Evolutionary conservation across 805 yeast genomes (phyloP).

Genomic region (Candida lessepsii): DNA sequence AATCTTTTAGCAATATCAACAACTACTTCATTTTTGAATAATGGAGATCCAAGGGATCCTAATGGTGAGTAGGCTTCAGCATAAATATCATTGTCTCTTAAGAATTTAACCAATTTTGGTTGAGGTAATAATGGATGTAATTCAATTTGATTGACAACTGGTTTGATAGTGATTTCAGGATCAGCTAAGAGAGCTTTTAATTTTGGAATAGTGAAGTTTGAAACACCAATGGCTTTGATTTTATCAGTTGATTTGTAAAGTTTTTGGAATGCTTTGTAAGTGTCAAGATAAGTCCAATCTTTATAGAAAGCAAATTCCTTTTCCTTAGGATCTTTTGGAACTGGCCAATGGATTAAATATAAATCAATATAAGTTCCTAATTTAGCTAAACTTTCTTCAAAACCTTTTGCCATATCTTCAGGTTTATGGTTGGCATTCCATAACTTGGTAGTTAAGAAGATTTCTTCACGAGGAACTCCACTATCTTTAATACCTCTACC

Average conservation of each 20-base stretch:
- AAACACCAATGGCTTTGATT: constrained; percentile 35
- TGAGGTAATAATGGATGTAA: constrained; percentile 39
- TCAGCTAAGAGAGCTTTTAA: constrained; percentile 26
- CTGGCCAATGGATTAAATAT: constrained; percentile 83
- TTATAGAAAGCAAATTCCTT: constrained; percentile 13
- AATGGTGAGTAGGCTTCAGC: constrained; percentile 86
- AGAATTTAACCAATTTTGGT: constrained; percentile 44
- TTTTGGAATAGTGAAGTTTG: constrained; percentile 33
- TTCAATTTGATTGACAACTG: constrained; percentile 37
- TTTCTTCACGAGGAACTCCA: constrained; percentile 61
- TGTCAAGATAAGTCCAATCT: constrained; percentile 32
- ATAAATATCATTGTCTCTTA: constrained; percentile 52
- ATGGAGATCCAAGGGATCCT: constrained; percentile 37
- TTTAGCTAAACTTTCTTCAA: constrained; percentile 58
- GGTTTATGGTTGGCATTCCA: constrained; percentile 54
- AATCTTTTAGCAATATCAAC: constrained; percentile 30
- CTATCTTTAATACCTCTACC: constrained; percentile 55
- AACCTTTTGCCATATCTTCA: constrained; percentile 51
- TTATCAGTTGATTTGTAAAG: constrained; percentile 40
- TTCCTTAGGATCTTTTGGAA: constrained; percentile 24
- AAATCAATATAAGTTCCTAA: constrained; percentile 78
- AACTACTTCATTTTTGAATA: constrained; percentile 31
- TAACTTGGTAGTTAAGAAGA: constrained; percentile 73
- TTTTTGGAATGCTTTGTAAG: constrained; percentile 52
- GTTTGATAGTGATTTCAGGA: constrained; percentile 25